Evolutionary conservation across 106 monocot genomes (phyloP), one percentile per base, ranked within the genome.

Genomic region (Dendrobium catenatum): DNA sequence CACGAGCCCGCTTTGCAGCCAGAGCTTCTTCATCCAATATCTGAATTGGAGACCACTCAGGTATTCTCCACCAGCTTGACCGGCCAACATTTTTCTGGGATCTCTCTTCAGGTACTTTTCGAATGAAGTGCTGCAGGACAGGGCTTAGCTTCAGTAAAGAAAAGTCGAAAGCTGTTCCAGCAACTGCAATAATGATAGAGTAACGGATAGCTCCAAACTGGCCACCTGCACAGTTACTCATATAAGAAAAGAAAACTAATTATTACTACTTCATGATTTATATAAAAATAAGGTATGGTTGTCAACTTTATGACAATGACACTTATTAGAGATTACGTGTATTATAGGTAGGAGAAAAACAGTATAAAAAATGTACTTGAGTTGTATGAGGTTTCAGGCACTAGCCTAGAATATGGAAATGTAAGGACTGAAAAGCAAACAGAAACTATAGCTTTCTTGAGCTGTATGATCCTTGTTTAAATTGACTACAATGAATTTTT

Each of bases 11-110:
- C 82, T 98, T 98, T 22, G 86, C 88, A 16, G 92, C 98, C 44
- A 98, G 84, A 87, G 92, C 92, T 78, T 98, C 93, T 70, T 98
- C 92, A 44, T 98, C 94, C 27, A 98, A 82, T 54, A 99, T 81
- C 78, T 93, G 89, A 61, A 98, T 94, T 6, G 98, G 94, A 20
- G 89, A 98, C 94, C 98, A 98, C 78, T 98, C 92, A 0, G 83
- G 83, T 16, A 84, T 46, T 41, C 58, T 84, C 84, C 75, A 83
- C 84, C 75, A 83, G 16, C 78, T 72, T 27, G 83, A 55, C 33
- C 49, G 11, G 31, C 49, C 27, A 55, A 0, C 80, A 29, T 17
- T 80, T 42, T 70, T 43, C 24, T 80, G 16, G 5, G 46, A 64
- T 2, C 83, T 82, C 6, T 66, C 88, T 78, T 75, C 75, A 1